Base-by-base conservation (phyloP, 345 rosid species). In the Citrus glauca region DNA sequence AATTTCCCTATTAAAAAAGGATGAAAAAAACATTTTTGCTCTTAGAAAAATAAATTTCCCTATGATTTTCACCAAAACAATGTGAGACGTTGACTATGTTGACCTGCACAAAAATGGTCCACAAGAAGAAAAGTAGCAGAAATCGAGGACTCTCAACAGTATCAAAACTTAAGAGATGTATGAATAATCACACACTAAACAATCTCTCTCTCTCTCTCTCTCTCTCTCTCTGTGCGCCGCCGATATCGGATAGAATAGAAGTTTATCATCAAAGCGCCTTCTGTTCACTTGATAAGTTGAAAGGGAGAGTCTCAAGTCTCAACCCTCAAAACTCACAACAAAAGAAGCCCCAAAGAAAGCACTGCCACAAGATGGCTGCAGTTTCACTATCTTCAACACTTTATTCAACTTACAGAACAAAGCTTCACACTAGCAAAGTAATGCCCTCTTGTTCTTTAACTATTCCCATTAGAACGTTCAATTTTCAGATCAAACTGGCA, bases 371-470 rank as follows among this genome's bases (percentile, higher is more conserved):
- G 79, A 90, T 90, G 94, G 89, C 90, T 40, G 71, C 90, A 13
- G 53, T 89, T 65, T 82, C 86, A 10, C 82, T 87, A 72, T 81
- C 82, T 78, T 82, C 88, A 71, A 57, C 87, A n/a, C 79, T 83
- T 4, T 79, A 42, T 56, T 75, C 80, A 11, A 81, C 75, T 33
- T 69, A 65, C 61, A 48, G 62, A 71, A 40, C 71, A 75, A 40
- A n/a, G 11, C 72, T 55, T n/a, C 69, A 33, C 35, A 20, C 22
- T 68, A 27, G 50, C 75, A 73, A 71, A 80, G 74, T 67, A 20
- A 42, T 27, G 63, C 65, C 69, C 63, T 69, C 19, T 69, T 81
- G 57, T 79, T 84, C 82, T 22, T 70, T 85, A 71, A 30, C 78
- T 66, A 80, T 72, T 66, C 78, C 74, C 77, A 30, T 64, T 33